Evolutionary conservation across 1,284 basidiomycete species (phyloP).

Genomic region (Taiwanofungus camphoratus): DNA sequence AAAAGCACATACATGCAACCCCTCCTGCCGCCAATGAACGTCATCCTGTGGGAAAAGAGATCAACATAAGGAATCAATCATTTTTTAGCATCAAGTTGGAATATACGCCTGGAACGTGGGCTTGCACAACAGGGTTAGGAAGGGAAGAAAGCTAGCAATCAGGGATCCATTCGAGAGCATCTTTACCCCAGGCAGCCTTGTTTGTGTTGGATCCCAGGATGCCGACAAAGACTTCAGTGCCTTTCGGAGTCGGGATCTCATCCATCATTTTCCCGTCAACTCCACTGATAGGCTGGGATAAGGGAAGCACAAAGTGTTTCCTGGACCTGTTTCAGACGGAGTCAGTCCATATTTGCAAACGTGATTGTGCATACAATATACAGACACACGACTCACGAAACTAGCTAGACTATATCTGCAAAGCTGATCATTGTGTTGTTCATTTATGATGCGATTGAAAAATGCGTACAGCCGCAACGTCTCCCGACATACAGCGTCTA

Average conservation of each 20-base stretch:
- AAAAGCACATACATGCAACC: conserved; percentile 27
- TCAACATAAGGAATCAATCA: not conserved
- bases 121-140: conserved; percentile 12
- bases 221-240: conserved; percentile 41
- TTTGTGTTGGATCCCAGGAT: conserved; percentile 41
- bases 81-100: conserved; percentile 15
- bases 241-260: conserved; percentile 38
- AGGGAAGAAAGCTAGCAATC: conserved; percentile 25
- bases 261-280: conserved; percentile 29
- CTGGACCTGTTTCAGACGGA: conserved; percentile 16
- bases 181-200: conserved; percentile 49
- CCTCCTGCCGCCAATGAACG: conserved; percentile 27
- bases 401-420: not conserved
- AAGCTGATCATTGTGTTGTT: not conserved
- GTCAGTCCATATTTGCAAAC: conserved; percentile 11
- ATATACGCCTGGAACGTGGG: conserved; percentile 22
- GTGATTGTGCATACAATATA: not conserved
- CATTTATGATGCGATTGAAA: not conserved
- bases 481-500: conserved; percentile 27
- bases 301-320: conserved; percentile 19
- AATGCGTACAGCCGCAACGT: conserved; percentile 20
- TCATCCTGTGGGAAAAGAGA: conserved; percentile 21
- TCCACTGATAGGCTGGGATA: conserved; percentile 17
- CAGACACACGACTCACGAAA: not conserved
- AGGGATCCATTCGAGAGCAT: conserved; percentile 44